Base-by-base conservation (phyloP, 768 basidiomycete genomes). In the Mycena galopus region DNA sequence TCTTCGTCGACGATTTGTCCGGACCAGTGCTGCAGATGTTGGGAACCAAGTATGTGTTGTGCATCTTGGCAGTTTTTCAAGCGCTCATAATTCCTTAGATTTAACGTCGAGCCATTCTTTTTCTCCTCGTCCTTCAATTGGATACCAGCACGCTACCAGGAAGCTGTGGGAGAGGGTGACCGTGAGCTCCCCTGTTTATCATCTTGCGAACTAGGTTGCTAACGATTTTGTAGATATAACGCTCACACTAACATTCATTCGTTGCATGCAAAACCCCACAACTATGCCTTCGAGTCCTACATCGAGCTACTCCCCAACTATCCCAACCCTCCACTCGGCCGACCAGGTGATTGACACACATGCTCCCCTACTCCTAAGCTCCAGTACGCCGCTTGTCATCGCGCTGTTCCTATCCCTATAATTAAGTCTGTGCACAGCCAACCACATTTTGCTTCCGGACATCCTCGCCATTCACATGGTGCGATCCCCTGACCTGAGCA, bases 21-120 rank as follows among this genome's bases (percentile, higher is more conserved):
- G 85, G 86, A 10, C 84, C 87, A 6, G 85, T 89, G 10, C 76
- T 91, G 50, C 86, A 88, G 74, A 89, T 90, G 55, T 32, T 62
- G 5, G 61, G 61, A 33, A 62, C 44, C 10, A 62, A 33, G 61
- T 62, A 47, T 32, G 61, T 32, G 23, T 9, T 33, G 8, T 50
- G 11, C 6, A 7, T 16, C 27, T 17, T 8, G 16, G 10, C 3
- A 4, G 3, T 11, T 21, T 11, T 19, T 6, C 37, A 16, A 44
- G 64, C 21, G 27, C 33, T 56, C 37, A 58, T n/a, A 16, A 39
- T 10, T 39, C 11, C 37, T 16, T 44, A 82, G 87, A 75, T 90
- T 88, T 66, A 82, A 82, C 51, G 82, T 91, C 67, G 91, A 91
- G 72, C 91, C 91, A 0, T 91, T 92, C 78, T 92, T 88, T 76